A percentile compares a stretch with the other conserved stretches of the same genome.
Evolutionary conservation across 352 stramenopile genomes (phyloP).

Genomic region (Phytophthora idaei): DNA sequence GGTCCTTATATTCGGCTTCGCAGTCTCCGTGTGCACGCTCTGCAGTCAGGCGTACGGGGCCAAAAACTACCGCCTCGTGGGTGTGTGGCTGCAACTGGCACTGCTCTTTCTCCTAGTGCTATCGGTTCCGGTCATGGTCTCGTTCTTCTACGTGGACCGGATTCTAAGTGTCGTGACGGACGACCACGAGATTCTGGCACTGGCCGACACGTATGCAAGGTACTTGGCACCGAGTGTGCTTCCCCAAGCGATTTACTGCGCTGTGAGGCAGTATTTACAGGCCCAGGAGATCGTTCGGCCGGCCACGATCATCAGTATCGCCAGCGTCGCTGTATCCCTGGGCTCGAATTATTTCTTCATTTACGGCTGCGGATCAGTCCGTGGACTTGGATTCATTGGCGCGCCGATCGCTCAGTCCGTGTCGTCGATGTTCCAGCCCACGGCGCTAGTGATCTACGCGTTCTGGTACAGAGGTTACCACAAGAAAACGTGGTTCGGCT

Average conservation of each 20-base stretch:
- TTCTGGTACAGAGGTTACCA: slow-evolving; percentile 86
- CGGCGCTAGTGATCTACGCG: slow-evolving; percentile 69
- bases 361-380: slow-evolving; percentile 70
- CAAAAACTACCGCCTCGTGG: slow-evolving; percentile 78
- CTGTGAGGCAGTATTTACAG: slow-evolving; percentile 79
- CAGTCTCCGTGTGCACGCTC: slow-evolving; percentile 79
- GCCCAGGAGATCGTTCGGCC: slow-evolving; percentile 82
- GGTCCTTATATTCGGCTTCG: slow-evolving; percentile 82
- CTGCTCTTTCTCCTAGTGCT: slow-evolving; percentile 72
- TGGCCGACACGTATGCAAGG: slow-evolving; percentile 69
- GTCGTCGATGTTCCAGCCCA: slow-evolving; percentile 74
- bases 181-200: slow-evolving; percentile 58
- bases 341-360: slow-evolving; percentile 82
- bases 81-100: slow-evolving; percentile 81
- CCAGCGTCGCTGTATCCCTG: slow-evolving; percentile 67
- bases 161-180: slow-evolving; percentile 75
- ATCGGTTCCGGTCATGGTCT: slow-evolving; percentile 77
- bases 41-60: slow-evolving; percentile 82
- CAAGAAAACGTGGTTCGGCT: slow-evolving; percentile 79
- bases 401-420: slow-evolving; percentile 75
- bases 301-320: slow-evolving; percentile 77
- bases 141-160: slow-evolving; percentile 81
- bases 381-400: slow-evolving; percentile 70
- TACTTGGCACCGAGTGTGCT: slow-evolving; percentile 68
- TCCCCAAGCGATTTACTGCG: slow-evolving; percentile 73